Evolutionary conservation across 148 eudicot genomes (phyloP), one percentile per base, ranked within the genome.

Genomic region (Spergularia bocconei): DNA sequence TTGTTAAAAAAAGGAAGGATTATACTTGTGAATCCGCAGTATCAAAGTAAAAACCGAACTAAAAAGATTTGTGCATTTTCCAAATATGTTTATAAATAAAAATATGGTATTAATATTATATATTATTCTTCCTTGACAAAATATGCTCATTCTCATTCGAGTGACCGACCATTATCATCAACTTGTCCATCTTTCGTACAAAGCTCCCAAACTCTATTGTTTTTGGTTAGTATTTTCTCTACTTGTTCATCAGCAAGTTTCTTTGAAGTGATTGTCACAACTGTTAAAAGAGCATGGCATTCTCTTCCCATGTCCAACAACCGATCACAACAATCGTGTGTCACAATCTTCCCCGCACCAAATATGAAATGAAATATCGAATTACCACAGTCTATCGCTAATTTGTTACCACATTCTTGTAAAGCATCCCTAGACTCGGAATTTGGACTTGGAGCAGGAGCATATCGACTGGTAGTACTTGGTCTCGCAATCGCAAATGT

Each of bases 281-380:
- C 56, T 1, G 76, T 73, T 11, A 73, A 50, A 11, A 50, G 14
- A 38, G 19, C 20, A 63, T 73, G 76, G 10, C 76, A 73, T 25
- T 16, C 5, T n/a, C 13, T 25, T 16, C 76, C 76, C 76, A 73
- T 63, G 5, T 17, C 48, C 59, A 62, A 23, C 51, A 73, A 50
- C 29, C 29, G 38, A 25, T 29, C 41, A 39, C 76, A 62, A 51
- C 76, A 73, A 2, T 73, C 29, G 9, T 10, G 0, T 6, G 69
- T 62, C 3, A 73, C 67, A 2, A 15, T 29, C 15, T 63, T 73
- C 10, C 69, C 67, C 6, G 12, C 21, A 8, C 47, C 59, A 62
- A 62, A 73, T 15, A 62, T 55, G 29, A 23, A 73, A 11, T 62
- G 16, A 62, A 51, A 50, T 25, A 73, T 63, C 11, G 41, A 38